Base-by-base conservation (phyloP, 306 rosid species). In the Pyrus communis region DNA sequence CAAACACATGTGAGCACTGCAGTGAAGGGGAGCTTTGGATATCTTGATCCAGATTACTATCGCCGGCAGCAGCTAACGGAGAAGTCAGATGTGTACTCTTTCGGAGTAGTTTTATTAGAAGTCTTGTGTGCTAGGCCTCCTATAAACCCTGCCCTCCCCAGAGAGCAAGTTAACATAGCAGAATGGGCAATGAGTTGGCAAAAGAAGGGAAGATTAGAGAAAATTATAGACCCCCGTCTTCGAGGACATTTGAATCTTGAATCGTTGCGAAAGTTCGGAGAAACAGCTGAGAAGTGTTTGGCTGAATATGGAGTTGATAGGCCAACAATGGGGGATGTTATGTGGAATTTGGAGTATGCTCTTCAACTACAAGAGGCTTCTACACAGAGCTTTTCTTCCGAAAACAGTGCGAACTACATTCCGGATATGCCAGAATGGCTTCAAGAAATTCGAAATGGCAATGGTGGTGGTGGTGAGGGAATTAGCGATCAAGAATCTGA, bases 1-100 rank as follows among this genome's bases (percentile, higher is more conserved):
- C 87, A 84, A 74, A 80, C 84, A 28, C 87, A 84, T 43, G 84
- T 84, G 25, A 84, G 84, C 63, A 84, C 84, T 51, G 84, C 84
- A 55, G 87, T 84, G 51, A 84, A 79, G 69, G 83, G 83, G 23
- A 83, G 81, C 69, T 83, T 83, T 54, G 84, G 86, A 38, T 79
- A 79, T 63, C 86, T 83, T n/a, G 81, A 83, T 60, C 83, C 79
- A 0, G 83, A 83, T 64, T 79, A 83, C 78, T 83, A 64, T 71
- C 83, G 78, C 25, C 57, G 86, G 7, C 86, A 83, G 74, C 83
- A 71, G 70, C 86, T 83, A 55, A 83, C 76, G 1, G 83, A 79
- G 81, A 83, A 83, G 60, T 83, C 81, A 21, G 86, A 83, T 62
- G 84, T 84, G 7, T 84, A 84, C 43, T 84, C 80, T 8, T 77